phyloP scores from a whole-genome alignment of 768 basidiomycete genomes.

The Hygrophorus russula region DNA sequence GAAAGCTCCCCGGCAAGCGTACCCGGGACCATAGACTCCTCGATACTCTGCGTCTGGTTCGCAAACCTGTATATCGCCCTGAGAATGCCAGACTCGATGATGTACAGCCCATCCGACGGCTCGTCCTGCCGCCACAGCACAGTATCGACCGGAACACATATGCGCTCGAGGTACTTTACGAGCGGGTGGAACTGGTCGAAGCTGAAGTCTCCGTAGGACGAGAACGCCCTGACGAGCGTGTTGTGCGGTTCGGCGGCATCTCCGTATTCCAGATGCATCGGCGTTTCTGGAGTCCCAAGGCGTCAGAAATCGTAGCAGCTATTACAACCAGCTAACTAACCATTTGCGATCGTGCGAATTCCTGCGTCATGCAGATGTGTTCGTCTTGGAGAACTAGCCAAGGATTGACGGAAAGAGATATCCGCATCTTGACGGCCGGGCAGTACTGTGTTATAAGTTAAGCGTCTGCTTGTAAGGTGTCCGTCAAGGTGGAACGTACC shows the following conservation, averaged over 20 bases:
- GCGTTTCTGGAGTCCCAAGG: slow-evolving; percentile 14
- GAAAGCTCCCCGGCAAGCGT: slow-evolving; percentile 89
- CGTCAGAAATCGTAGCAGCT: neutral
- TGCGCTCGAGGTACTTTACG: slow-evolving; percentile 57
- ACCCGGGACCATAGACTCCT: slow-evolving; percentile 91
- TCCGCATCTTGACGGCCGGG: slow-evolving; percentile 46
- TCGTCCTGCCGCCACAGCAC: slow-evolving; percentile 77
- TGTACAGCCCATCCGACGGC: slow-evolving; percentile 69
- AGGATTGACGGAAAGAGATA: slow-evolving; percentile 34
- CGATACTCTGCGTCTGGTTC: slow-evolving; percentile 51
- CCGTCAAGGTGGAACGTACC: slow-evolving; percentile 19
- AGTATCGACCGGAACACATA: slow-evolving; percentile 41
- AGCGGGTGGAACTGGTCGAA: slow-evolving; percentile 50
- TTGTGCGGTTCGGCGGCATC: slow-evolving; percentile 49
- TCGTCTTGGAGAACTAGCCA: slow-evolving; percentile 55
- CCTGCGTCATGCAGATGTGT: slow-evolving; percentile 63
- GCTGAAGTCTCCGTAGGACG: slow-evolving; percentile 53
- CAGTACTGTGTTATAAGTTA: slow-evolving; percentile 25
- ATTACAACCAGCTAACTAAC: slow-evolving; percentile 20
- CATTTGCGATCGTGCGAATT: slow-evolving; percentile 53
- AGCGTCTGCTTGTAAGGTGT: slow-evolving; percentile 1
- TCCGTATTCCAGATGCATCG: slow-evolving; percentile 18
- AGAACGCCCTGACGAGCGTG: slow-evolving; percentile 72
- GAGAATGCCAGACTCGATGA: slow-evolving; percentile 81
- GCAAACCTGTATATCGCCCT: slow-evolving; percentile 76